Base-by-base conservation (phyloP, 2,329 filamentous ascomycete genomes). In the Teratosphaeria epicoccoides region DNA sequence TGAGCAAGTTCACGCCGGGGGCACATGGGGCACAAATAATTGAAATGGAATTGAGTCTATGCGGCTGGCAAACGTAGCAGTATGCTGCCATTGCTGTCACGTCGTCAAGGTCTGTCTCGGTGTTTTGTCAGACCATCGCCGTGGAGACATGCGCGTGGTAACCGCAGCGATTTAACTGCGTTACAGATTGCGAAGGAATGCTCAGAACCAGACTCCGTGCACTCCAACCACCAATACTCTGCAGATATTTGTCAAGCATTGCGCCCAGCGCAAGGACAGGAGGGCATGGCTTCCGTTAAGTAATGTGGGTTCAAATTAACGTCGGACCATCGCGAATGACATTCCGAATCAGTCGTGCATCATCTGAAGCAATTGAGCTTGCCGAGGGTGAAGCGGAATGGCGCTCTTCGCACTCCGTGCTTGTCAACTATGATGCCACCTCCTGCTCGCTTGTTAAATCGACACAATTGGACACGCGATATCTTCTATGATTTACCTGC, bases 341-440 rank as follows among this genome's bases (percentile, higher is more conserved):
- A 28, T 12, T 28, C 26, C 9, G 12, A 28, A 6, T 40, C n/a
- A 40, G 14, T 17, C 33, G 4, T 17, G n/a, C 73, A 76, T 67
- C 63, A 77, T 53, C 71, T 69, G 65, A 77, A 79, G 63, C 76
- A 80, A 63, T 70, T 76, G 60, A 78, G 72, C 43, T 70, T 69
- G 33, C 76, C 75, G 53, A 71, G 65, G 43, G 70, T 71, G 59
- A 79, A 69, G 24, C 75, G 67, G 60, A 75, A 78, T 4, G 75
- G 73, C 20, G 74, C 73, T 49, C 73, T 67, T 40, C 71, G 70
- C 1, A 72, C 66, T 49, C 77, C 77, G 59, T 79, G 70, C 57
- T 72, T 72, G 66, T 78, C 74, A 52, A 74, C 74, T 7, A 73
- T 67, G 49, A 79, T 62, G 55, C 72, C 75, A 29, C 72, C 76